phyloP scores from a whole-genome alignment of 495 filamentous ascomycete species.

The Parathielavia hyrcaniae region DNA sequence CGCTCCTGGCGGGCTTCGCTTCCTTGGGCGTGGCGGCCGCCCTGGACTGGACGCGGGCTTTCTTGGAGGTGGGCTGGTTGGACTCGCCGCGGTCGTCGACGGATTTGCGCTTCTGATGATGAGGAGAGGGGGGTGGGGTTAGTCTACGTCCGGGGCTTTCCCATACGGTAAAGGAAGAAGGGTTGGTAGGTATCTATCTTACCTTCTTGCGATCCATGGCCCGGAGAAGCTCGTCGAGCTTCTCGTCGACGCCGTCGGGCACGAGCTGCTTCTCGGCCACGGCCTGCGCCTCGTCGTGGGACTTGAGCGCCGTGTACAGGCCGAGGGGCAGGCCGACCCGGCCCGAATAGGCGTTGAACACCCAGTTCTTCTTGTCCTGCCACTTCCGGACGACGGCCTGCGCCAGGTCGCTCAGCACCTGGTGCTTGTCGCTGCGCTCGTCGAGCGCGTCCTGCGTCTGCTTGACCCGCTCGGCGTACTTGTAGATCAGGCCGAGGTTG shows the following conservation, averaged over 20 bases:
- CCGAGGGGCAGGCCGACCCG: conserved; percentile 74
- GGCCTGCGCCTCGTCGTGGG: conserved; percentile 70
- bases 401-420: conserved; percentile 82
- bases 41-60: conserved; percentile 33
- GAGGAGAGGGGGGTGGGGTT: conserved; percentile 13
- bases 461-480: conserved; percentile 89
- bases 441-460: conserved; percentile 74
- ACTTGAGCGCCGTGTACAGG: conserved; percentile 67
- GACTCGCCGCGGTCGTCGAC: conserved; percentile 37
- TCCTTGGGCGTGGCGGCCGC: background rate
- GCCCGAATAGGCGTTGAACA: conserved; percentile 70
- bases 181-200: conserved; percentile 5
- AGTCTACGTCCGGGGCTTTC: too few species aligned
- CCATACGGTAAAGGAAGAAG: background rate
- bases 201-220: conserved; percentile 52
- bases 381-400: conserved; percentile 76
- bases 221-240: conserved; percentile 59
- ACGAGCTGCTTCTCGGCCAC: conserved; percentile 79
- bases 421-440: conserved; percentile 60
- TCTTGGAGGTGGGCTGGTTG: conserved; percentile 33
- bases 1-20: background rate
- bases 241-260: conserved; percentile 73
- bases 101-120: conserved; percentile 46
- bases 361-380: conserved; percentile 70
- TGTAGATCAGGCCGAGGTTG: conserved; percentile 83